A percentile compares a stretch with the other conserved stretches of the same genome.
Conservation (phyloP, 768 basidiomycete genomes). For the Filobasidium wieringae region DNA sequence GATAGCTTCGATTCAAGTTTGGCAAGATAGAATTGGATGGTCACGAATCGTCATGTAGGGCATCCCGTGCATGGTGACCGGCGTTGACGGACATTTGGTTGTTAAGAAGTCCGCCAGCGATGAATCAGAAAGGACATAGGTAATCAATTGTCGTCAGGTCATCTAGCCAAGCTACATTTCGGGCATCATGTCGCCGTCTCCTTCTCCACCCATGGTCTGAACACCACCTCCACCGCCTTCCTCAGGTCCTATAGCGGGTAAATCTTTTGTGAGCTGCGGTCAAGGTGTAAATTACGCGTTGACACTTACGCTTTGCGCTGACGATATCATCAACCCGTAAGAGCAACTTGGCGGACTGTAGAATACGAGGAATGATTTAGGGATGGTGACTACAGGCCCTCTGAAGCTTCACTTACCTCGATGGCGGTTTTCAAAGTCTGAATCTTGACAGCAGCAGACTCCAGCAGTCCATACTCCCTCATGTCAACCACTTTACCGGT, state of each 20-base stretch:
- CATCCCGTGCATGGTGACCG: no score
- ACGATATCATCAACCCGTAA: conserved; percentile 91
- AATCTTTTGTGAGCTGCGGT: background rate
- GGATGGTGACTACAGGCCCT: background rate
- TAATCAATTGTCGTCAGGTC: no score
- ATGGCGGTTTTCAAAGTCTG: conserved; percentile 96
- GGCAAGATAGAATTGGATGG: no score
- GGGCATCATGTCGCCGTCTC: conserved; percentile 21
- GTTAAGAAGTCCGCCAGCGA: no score
- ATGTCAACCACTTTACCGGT: conserved; percentile 93
- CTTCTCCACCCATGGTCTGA: conserved; percentile 36
- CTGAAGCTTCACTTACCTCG: conserved; percentile 48
- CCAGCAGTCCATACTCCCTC: conserved; percentile 85
- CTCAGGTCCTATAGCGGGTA: conserved; percentile 2
- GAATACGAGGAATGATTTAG: background rate
- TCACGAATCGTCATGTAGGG: no score
- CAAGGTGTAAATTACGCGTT: background rate
- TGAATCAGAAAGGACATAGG: no score
- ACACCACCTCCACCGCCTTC: conserved; percentile 33
- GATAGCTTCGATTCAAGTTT: no score
- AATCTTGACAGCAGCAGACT: conserved; percentile 95
- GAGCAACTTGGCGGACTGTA: conserved; percentile 72
- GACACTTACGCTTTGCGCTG: conserved; percentile 22
- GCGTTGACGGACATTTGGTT: no score
- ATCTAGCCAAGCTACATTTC: no score